phyloP scores from a whole-genome alignment of 1,284 basidiomycete genomes.

The Rhodofomes roseus region DNA sequence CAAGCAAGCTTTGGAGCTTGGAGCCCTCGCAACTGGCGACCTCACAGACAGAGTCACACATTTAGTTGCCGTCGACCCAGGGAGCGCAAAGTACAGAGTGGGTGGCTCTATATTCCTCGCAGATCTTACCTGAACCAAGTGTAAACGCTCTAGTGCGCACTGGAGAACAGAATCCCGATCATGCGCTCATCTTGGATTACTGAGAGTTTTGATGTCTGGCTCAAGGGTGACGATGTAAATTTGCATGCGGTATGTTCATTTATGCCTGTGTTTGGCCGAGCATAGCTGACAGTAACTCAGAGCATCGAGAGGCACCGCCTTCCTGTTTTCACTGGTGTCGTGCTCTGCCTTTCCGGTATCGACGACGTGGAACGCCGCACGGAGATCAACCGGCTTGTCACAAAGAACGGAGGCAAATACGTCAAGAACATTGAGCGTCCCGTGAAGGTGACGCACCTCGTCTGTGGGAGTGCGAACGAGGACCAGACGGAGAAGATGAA shows the following conservation, averaged over 20 bases:
- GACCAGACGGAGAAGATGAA: conserved; percentile 66
- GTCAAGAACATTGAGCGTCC: conserved; percentile 63
- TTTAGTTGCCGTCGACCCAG: conserved; percentile 64
- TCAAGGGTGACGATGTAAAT: conserved; percentile 72
- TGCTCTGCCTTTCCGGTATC: conserved; percentile 67
- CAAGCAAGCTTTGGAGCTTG: conserved; percentile 72
- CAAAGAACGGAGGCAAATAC: conserved; percentile 51
- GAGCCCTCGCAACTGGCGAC: conserved; percentile 59
- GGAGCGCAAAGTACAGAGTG: conserved; percentile 74
- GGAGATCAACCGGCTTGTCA: conserved; percentile 54
- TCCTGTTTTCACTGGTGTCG: conserved; percentile 60
- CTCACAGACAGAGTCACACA: conserved; percentile 82
- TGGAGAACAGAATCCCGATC: conserved; percentile 72
- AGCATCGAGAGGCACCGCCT: conserved; percentile 54
- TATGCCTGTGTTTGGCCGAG: not conserved
- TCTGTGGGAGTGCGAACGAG: conserved; percentile 45
- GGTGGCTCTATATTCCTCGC: conserved; percentile 16
- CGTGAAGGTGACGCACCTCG: conserved; percentile 63
- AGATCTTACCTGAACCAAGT: not conserved
- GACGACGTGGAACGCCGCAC: conserved; percentile 48
- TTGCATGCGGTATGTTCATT: conserved; percentile 38
- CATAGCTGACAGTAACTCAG: conserved; percentile 28
- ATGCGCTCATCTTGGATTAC: conserved; percentile 69
- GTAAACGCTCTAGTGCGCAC: conserved; percentile 55
- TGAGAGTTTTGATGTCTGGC: conserved; percentile 69